Evolutionary conservation across 1,284 basidiomycete genomes (phyloP).

Genomic region (Ceratobasidium sp.): DNA sequence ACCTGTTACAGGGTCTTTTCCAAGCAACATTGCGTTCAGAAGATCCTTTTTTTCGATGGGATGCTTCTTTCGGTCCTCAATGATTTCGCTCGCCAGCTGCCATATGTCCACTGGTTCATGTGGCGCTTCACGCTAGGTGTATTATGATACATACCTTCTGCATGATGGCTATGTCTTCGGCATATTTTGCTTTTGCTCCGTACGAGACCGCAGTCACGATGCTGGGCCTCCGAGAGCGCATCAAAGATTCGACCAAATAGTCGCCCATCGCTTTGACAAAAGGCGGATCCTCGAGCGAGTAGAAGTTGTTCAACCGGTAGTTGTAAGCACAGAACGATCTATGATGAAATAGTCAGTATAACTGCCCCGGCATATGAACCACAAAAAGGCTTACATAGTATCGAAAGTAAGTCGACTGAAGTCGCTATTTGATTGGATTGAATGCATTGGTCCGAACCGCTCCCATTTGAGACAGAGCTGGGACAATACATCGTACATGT

Average conservation of each 20-base stretch:
- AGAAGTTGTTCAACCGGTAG: constrained; percentile 55
- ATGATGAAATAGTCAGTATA: neutral
- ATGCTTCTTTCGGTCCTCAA: constrained; percentile 42
- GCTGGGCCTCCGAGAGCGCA: constrained; percentile 45
- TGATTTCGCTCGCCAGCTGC: constrained; percentile 28
- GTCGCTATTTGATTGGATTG: constrained; percentile 64
- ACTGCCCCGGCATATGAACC: neutral
- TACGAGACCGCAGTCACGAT: constrained; percentile 47
- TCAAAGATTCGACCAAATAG: constrained; percentile 48
- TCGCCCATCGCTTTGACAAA: constrained; percentile 53
- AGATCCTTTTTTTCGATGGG: constrained; percentile 52
- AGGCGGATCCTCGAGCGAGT: constrained; percentile 57
- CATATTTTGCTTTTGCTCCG: constrained; percentile 45
- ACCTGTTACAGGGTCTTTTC: constrained; percentile 54
- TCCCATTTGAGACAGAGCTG: constrained; percentile 67
- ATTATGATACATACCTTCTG: constrained; percentile 42
- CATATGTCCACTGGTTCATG: neutral
- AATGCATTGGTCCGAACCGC: constrained; percentile 61
- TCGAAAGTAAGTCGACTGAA: constrained; percentile 66
- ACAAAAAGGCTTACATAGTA: constrained; percentile 55
- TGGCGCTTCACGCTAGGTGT: neutral
- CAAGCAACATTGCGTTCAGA: constrained; percentile 54
- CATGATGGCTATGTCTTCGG: constrained; percentile 49
- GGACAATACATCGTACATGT: constrained; percentile 65
- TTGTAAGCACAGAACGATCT: constrained; percentile 60